Base-by-base conservation (phyloP, 257 asterid species). In the Solanum medicagineum region DNA sequence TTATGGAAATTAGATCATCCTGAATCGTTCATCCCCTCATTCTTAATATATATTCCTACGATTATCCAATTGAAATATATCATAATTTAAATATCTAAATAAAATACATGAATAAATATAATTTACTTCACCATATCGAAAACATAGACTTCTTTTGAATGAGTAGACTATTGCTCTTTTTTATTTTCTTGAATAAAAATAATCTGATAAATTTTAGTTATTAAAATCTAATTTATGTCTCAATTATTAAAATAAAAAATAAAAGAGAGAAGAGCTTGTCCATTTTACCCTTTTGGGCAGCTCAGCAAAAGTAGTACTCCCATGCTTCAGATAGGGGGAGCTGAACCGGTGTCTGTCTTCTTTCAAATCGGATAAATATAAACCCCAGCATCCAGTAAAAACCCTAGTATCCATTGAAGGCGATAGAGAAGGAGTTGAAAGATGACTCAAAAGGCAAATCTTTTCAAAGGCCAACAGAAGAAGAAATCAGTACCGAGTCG, bases 401-500 rank as follows among this genome's bases (percentile, higher is more conserved):
- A 36, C 70, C 84, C 85, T 81, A 60, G 75, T 10, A 42, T 6
- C 36, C 42, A 12, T 24, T 77, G 60, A 24, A 75, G 4, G 80
- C 80, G 47, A 22, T 10, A 3, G 36, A 63, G 53, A 15, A 49
- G 8, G 66, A 19, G 26, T 16, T 47, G 13, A 47, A 86, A 81
- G 60, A 95, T 93, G 98, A 95, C 98, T 81, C 97, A 93, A 89
- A 95, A 95, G 86, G 92, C 87, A 47, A 85, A 40, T 84, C 80
- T 93, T 47, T 94, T 94, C 88, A 94, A 95, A 87, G 99, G 98
- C 22, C 92, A 91, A 87, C 88, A 93, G 90, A 94, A 92, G 84
- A 91, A 84, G 93, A 93, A 95, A 87, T 84, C 95, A 24, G 89
- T 94, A 47, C 97, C 99, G 15, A 95, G 91, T 87, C 98, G 99